Evolutionary conservation across 1,284 basidiomycete species (phyloP), one percentile per base, ranked within the genome.

Genomic region (Grifola frondosa): DNA sequence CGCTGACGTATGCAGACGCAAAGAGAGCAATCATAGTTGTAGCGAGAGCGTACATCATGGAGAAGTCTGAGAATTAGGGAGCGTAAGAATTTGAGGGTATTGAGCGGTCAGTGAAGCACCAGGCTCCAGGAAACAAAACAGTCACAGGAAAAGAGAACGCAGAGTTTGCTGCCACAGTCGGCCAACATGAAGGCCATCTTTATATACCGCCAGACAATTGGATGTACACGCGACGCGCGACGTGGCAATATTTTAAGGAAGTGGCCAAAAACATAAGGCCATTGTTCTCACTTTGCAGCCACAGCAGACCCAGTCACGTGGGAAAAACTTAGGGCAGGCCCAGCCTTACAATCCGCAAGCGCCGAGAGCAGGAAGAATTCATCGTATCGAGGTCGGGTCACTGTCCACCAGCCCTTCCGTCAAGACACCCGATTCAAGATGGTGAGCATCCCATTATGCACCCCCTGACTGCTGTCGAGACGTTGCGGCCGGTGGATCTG

Each of bases 391-490:
- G 49, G 57, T 45, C 50, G 43, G 51, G 52, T 52, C 48, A 44
- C 47, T 50, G 52, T 54, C 54, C 46, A 55, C 48, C 44, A 53
- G 37, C 36, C 26, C 35, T 38, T 49, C 56, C 49, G 51, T 60
- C 58, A 63, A 62, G 57, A 60, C 57, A 48, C 54, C 54, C 57
- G 59, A 60, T 56, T 52, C 56, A 65, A 54, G 51, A 64, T 69
- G 67, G 67, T 69, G 58, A 69, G 67, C 57, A 51, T 33, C 48
- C 33, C 29, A 25, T 44, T 42, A 36, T 45, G 37, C 26, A 28
- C 21, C 10, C 37, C 17, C 35, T 40, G 40, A 50, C 35, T 24
- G 39, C 26, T 25, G 23, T 26, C 21, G 38, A 42, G 34, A 39
- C 47, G 34, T 28, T 43, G 42, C 17, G 26, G 44, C n/a, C n/a